Evolutionary conservation across 78 protist species (phyloP), one percentile per base, ranked within the genome.

Genomic region (Blattamonas nauphoetae): DNA sequence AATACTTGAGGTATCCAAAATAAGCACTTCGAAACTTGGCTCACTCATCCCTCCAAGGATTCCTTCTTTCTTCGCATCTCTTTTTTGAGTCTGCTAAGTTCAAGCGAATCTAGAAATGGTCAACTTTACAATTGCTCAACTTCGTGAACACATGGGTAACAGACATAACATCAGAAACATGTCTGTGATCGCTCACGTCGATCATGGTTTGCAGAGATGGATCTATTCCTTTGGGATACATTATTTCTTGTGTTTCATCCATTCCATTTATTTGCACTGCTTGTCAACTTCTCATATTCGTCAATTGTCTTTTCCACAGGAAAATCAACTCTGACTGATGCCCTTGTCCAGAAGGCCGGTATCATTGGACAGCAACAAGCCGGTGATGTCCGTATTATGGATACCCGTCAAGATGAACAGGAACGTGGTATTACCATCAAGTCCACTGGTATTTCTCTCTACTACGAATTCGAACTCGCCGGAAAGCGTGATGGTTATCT

Each of bases 181-280:
- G 2, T 81, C 90, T 11, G 90, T 88, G 1, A 78, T 90, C 0
- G 94, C 94, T 0, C 92, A n/a, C n/a, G n/a, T n/a, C n/a, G n/a
- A n/a, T n/a, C n/a, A n/a, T n/a, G n/a, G n/a, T n/a, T n/a, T n/a
- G 90, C 89, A 94, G 93, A 88, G 94, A 90, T 35, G 88, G 82
- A 85, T 89, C 89, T 42, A 3, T 3, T 1, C 2, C 35, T 78
- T 3, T 1, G 6, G 84, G 33, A 11, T 2, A 6, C 35, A 3
- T 3, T 2, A 36, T 78, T 0, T 43, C 82, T n/a, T 3, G 21
- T 1, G 32, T 43, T 21, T 29, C 3, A 78, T 35, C 0, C 45
- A 11, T 2, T 29, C 42, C 4, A 5, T 46, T 6, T 21, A 21
- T n/a, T n/a, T n/a, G n/a, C n/a, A n/a, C n/a, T n/a, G n/a, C n/a